A percentile compares a stretch with the other conserved stretches of the same genome.
Evolutionary conservation across 1,284 basidiomycete species (phyloP).

Genomic region (Athelia psychrophila): DNA sequence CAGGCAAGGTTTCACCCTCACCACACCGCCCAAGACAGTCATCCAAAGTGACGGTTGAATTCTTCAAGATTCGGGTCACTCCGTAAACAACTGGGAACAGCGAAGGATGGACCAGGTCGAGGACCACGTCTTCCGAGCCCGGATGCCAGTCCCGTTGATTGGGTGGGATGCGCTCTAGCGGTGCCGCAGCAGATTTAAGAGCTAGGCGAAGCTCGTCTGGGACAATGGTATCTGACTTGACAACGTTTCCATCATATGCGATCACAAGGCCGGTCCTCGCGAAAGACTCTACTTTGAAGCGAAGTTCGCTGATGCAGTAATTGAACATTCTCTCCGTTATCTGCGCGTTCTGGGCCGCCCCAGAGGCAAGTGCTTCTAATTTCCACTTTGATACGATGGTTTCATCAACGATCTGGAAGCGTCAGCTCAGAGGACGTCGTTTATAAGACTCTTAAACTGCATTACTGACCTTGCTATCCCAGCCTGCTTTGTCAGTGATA

Average conservation of each 20-base stretch:
- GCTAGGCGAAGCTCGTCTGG: conserved; percentile 8
- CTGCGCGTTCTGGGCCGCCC: neutral
- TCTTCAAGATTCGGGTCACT: neutral
- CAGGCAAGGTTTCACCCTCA: neutral
- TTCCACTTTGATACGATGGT: neutral
- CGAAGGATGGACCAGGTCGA: conserved; percentile 43
- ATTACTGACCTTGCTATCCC: neutral
- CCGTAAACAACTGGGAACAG: conserved; percentile 38
- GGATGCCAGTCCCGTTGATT: conserved; percentile 45
- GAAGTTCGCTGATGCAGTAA: neutral
- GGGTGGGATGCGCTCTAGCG: conserved; percentile 35
- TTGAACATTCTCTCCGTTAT: neutral
- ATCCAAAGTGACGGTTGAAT: conserved; percentile 11
- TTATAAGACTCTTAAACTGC: neutral
- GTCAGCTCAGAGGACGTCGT: neutral
- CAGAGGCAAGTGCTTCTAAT: neutral
- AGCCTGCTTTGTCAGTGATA: neutral
- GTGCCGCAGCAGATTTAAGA: conserved; percentile 18
- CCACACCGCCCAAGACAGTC: neutral
- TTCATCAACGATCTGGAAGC: neutral
- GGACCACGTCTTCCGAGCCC: conserved; percentile 37
- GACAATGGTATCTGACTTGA: conserved; percentile 16
- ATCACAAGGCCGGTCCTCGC: neutral
- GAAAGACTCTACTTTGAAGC: neutral
- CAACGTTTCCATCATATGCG: neutral